Base-by-base conservation (phyloP, 1,284 basidiomycete genomes). In the Fomitopsis palustris region DNA sequence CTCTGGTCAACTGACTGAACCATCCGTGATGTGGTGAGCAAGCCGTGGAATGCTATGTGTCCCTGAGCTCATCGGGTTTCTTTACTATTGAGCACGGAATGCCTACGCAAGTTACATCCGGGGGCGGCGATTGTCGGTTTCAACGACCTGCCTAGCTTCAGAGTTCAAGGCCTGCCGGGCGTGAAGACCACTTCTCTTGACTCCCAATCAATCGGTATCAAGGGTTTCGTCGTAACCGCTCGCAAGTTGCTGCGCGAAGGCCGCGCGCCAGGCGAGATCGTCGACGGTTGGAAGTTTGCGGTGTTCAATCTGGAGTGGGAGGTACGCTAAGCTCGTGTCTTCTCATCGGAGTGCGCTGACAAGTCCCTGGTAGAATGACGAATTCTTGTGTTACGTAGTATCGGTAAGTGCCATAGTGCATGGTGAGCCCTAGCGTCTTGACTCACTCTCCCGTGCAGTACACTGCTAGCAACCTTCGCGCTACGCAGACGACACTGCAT, bases 261-360 rank as follows among this genome's bases (percentile, higher is more conserved):
- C 74, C 25, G 25, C 21, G 25, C 8, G 2, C 25, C 45, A 2
- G 45, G 45, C 10, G 27, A 47, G 21, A 27, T 91, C 19, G 62
- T 76, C 4, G 81, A 88, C 47, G 61, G 67, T 2, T 72, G 87
- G 53, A 75, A 81, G 55, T 81, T 82, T 61, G 86, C 84, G n/a
- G 75, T 77, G 3, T 86, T 87, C 68, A 74, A 73, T 23, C 62
- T 85, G 1, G 72, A 76, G 12, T 91, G 87, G 88, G 77, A 83
- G 61, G 87, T 86, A 66, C 68, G 78, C 52, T 35, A 66, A 53
- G 33, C 35, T 54, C 16, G 39, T 41, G n/a, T 10, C 2, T 19
- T 57, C 39, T 62, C 65, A 9, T 17, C 38, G 25, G 9, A n/a
- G 23, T 21, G 9, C 33, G 3, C 3, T n/a, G 35, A 14, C 19